These are phyloP conservation scores for Spirogloea muscicola DNA, from an alignment of 139 green algal genomes.

Conservation along the genomic window DNA sequence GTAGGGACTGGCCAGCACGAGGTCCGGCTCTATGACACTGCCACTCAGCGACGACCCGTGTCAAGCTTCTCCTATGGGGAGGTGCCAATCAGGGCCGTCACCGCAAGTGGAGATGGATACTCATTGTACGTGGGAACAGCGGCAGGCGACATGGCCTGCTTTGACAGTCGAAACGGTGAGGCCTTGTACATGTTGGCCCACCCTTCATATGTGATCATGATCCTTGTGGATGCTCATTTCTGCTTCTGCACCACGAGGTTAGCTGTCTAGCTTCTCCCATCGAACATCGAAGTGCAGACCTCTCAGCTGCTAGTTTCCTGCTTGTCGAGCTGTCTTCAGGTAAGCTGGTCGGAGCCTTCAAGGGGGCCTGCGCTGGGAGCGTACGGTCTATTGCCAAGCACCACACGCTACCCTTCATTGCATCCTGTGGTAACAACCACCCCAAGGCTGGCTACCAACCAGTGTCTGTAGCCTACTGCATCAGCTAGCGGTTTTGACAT, in stretches of 20 bases:
- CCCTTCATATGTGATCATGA: not conserved
- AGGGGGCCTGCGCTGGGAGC: not conserved
- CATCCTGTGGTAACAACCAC: not conserved
- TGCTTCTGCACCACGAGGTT: not conserved
- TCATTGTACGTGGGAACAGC: not conserved
- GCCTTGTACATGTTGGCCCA: not conserved
- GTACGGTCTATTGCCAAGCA: not conserved
- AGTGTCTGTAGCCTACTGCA: no score
- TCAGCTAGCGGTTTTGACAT: no score
- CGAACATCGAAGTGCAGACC: not conserved
- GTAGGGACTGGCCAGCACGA: slow-evolving; percentile 1
- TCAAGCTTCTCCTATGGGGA: not conserved
- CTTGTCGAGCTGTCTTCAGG: not conserved
- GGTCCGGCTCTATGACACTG: slow-evolving; percentile 8
- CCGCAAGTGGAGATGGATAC: not conserved
- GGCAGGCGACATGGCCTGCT: not conserved
- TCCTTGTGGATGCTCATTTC: not conserved
- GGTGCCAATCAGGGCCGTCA: not conserved
- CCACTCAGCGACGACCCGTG: slow-evolving; percentile 4
- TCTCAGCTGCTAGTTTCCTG: slow-evolving; percentile 2
- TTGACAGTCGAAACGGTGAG: slow-evolving; percentile 4
- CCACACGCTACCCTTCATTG: not conserved
- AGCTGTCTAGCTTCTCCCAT: not conserved
- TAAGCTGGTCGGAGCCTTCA: slow-evolving; percentile 8
- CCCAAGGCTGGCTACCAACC: no score